Conservation (phyloP, 2,329 filamentous ascomycete species). For the Venturia oleaginea region DNA sequence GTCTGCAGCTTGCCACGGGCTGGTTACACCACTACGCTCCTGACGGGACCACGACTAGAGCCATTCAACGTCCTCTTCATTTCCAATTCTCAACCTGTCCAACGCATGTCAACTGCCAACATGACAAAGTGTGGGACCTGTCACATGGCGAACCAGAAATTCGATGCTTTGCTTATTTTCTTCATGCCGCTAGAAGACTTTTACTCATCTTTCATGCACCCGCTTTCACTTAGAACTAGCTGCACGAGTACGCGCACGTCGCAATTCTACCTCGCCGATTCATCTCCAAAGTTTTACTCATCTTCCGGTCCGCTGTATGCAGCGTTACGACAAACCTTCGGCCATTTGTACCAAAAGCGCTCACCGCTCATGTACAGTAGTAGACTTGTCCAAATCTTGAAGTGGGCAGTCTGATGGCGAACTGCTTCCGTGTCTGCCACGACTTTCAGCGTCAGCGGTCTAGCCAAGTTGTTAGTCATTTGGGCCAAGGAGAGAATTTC, state of each 20-base stretch:
- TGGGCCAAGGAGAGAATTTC: background rate
- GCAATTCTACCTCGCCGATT: background rate
- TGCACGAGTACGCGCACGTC: too few species aligned
- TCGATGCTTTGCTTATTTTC: constrained; percentile 3
- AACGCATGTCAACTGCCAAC: background rate
- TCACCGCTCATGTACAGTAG: background rate
- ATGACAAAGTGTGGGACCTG: background rate
- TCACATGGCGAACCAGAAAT: background rate
- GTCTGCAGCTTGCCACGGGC: background rate
- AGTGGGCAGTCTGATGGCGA: background rate
- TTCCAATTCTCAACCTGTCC: background rate
- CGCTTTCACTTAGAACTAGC: background rate
- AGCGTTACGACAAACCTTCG: background rate
- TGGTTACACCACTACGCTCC: background rate
- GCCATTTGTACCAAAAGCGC: background rate
- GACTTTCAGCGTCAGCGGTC: background rate
- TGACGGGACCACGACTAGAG: background rate
- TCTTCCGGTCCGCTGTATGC: background rate
- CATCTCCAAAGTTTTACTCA: background rate
- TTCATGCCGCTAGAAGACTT: background rate
- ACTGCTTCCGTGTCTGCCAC: background rate
- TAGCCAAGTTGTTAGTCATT: background rate
- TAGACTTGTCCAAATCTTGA: background rate
- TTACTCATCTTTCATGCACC: background rate
- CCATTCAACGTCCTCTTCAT: background rate